Percentiles rank a stretch among this genome's conserved stretches.
These are phyloP conservation scores for Kalanchoe fedtschenkoi DNA, from an alignment of 164 flowering plant species.

Conservation along the genomic window DNA sequence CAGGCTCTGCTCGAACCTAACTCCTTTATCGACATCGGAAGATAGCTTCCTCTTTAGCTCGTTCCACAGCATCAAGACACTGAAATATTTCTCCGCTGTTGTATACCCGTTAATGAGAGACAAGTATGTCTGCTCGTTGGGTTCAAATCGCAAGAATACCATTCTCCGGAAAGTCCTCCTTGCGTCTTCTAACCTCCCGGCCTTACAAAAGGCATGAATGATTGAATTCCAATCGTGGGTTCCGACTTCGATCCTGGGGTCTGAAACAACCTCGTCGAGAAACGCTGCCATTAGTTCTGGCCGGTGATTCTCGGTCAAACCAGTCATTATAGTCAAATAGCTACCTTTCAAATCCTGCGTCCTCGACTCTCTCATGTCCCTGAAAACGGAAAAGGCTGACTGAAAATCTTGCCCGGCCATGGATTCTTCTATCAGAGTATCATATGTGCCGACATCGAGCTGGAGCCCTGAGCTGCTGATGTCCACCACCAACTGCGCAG, in stretches of 20 bases:
- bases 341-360: conserved; percentile 59
- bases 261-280: conserved; percentile 82
- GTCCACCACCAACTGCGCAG: conserved; percentile 74
- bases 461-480: conserved; percentile 55
- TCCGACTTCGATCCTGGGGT: conserved; percentile 73
- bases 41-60: conserved; percentile 58
- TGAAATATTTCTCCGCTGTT: conserved; percentile 61
- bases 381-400: conserved; percentile 76
- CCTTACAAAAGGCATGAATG: conserved; percentile 88
- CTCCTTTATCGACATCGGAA: conserved; percentile 27
- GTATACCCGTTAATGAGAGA: conserved; percentile 81
- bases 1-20: conserved; percentile 51
- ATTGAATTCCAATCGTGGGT: conserved; percentile 98
- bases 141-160: conserved; percentile 67
- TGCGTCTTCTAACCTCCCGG: conserved; percentile 82
- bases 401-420: conserved; percentile 92
- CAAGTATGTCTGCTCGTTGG: conserved; percentile 81
- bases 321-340: conserved; percentile 92
- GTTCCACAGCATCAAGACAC: conserved; percentile 76
- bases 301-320: conserved; percentile 75
- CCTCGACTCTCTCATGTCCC: conserved; percentile 87
- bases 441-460: conserved; percentile 53
- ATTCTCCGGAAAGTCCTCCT: conserved; percentile 88
- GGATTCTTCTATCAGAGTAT: conserved; percentile 73
- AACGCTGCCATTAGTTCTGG: conserved; percentile 97